phyloP scores from a whole-genome alignment of 805 yeast genomes.

The Spathaspora passalidarum region DNA sequence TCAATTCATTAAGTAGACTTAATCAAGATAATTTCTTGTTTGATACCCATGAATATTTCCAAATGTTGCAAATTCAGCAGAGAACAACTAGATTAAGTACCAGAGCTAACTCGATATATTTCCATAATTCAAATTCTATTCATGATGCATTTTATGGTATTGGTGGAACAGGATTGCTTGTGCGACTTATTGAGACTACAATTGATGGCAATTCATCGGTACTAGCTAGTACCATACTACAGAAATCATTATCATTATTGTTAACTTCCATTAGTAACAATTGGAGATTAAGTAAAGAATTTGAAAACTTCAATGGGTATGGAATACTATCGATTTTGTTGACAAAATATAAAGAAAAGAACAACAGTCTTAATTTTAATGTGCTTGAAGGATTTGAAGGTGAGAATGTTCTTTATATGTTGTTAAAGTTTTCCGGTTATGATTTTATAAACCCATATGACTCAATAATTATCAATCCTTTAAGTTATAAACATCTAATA shows the following conservation, averaged over 20 bases:
- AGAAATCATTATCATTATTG: slow-evolving; percentile 36
- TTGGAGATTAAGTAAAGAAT: slow-evolving; percentile 53
- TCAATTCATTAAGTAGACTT: slow-evolving; percentile 14
- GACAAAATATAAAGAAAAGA: slow-evolving; percentile 38
- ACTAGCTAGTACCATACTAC: slow-evolving; percentile 23
- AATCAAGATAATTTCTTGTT: slow-evolving; percentile 19
- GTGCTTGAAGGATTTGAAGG: slow-evolving; percentile 8
- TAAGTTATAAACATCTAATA: slow-evolving; percentile 49
- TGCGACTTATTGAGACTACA: slow-evolving; percentile 46
- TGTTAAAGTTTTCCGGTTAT: slow-evolving; percentile 57
- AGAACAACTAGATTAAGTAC: background rate
- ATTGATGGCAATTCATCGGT: slow-evolving; percentile 18
- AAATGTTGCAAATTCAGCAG: slow-evolving; percentile 7
- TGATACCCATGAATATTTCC: slow-evolving; percentile 14
- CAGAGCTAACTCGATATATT: slow-evolving; percentile 2
- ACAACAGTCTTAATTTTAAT: slow-evolving; percentile 13
- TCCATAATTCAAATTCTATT: slow-evolving; percentile 25
- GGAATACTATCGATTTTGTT: slow-evolving; percentile 54
- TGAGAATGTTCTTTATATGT: slow-evolving; percentile 41
- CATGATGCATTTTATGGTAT: slow-evolving; percentile 37
- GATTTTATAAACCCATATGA: slow-evolving; percentile 47
- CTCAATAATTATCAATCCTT: slow-evolving; percentile 54
- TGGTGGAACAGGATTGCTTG: slow-evolving; percentile 50
- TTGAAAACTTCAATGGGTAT: slow-evolving; percentile 60
- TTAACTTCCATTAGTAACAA: slow-evolving; percentile 43